These are phyloP conservation scores for Calonectria hawksworthii DNA, from an alignment of 2,329 filamentous ascomycete species.

Conservation along the genomic window DNA sequence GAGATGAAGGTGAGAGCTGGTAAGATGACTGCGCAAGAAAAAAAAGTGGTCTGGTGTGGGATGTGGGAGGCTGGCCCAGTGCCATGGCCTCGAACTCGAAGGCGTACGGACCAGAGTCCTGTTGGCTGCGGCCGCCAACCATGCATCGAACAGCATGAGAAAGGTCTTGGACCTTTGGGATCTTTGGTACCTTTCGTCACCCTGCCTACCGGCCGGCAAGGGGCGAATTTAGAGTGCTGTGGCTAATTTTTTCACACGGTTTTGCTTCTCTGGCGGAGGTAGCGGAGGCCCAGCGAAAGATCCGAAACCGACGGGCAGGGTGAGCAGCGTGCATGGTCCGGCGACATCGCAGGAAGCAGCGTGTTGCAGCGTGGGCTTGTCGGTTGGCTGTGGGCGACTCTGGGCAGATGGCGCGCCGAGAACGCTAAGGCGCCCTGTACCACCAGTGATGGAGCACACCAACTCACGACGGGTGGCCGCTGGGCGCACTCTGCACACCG, in stretches of 20 bases:
- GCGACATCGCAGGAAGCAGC: constrained; percentile 16
- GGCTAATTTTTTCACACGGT: background rate
- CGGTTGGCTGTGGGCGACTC: constrained; percentile 45
- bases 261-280: background rate
- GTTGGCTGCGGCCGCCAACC: background rate
- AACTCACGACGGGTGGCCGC: background rate
- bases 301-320: constrained; percentile 18
- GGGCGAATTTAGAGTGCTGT: background rate
- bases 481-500: background rate
- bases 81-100: background rate
- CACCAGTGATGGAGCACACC: background rate
- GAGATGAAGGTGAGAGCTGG: background rate
- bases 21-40: background rate
- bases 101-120: background rate
- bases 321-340: background rate
- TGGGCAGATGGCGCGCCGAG: constrained; percentile 11
- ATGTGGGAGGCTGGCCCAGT: background rate
- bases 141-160: background rate
- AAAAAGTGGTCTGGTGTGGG: background rate
- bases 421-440: background rate
- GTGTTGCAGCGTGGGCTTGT: constrained; percentile 41
- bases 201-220: constrained; percentile 17
- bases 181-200: constrained; percentile 3
- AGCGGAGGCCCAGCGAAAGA: constrained; percentile 11
- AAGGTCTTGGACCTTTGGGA: constrained; percentile 8